Percentiles rank a stretch among this genome's conserved stretches.
phyloP scores from a whole-genome alignment of 2,329 filamentous ascomycete species.

The Aureobasidium sp. region DNA sequence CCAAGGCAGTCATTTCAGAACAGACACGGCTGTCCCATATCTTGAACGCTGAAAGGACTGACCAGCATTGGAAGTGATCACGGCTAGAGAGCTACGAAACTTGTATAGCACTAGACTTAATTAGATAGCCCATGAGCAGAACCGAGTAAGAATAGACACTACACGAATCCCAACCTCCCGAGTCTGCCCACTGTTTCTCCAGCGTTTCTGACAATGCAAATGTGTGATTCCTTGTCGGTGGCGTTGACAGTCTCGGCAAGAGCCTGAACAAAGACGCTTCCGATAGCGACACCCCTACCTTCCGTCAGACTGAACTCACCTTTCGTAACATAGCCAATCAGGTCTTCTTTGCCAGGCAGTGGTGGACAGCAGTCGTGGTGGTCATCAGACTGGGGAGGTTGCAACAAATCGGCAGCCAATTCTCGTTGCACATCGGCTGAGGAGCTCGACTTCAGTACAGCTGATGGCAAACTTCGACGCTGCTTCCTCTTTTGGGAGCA shows the following conservation, averaged over 20 bases:
- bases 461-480: slow-evolving; percentile 21
- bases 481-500: slow-evolving; percentile 17
- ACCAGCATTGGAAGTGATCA: background rate
- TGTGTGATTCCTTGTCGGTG: slow-evolving; percentile 37
- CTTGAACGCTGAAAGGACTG: background rate
- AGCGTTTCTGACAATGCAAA: slow-evolving; percentile 76
- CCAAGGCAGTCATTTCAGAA: background rate
- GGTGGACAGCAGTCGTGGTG: slow-evolving; percentile 36
- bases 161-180: slow-evolving; percentile 65
- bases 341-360: slow-evolving; percentile 65
- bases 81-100: background rate
- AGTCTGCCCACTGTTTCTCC: slow-evolving; percentile 75
- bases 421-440: slow-evolving; percentile 32
- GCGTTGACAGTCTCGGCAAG: background rate
- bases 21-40: background rate
- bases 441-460: background rate
- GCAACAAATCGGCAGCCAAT: slow-evolving; percentile 38
- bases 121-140: background rate
- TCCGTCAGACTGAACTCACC: slow-evolving; percentile 75
- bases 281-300: slow-evolving; percentile 70
- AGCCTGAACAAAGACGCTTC: slow-evolving; percentile 51
- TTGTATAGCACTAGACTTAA: background rate
- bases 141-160: background rate
- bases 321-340: slow-evolving; percentile 85
- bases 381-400: slow-evolving; percentile 26